Conservation (phyloP, 768 basidiomycete genomes). For the Imleria badia region DNA sequence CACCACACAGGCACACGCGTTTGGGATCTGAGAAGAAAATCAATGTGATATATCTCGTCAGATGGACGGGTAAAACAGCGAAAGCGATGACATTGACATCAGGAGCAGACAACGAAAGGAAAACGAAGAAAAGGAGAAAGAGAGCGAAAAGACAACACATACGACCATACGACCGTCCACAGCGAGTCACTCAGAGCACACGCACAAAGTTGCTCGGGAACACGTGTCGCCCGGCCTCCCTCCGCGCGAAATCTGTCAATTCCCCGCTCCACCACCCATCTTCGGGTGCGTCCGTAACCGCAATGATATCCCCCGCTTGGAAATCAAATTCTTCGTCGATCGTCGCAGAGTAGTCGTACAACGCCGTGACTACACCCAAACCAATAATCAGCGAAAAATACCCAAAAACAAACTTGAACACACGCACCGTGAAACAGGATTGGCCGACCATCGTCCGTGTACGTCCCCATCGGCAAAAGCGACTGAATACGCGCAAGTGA, state of each 20-base stretch:
- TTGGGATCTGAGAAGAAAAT: not conserved
- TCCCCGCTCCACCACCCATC: conserved; percentile 99
- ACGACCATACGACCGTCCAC: too few relatives aligned
- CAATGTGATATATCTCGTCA: conserved; percentile 7
- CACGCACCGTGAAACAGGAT: not conserved
- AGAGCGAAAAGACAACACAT: not conserved
- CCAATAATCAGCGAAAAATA: too few relatives aligned
- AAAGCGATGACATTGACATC: not conserved
- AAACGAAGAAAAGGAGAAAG: too few relatives aligned
- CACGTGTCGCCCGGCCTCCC: conserved; percentile 69
- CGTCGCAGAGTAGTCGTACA: conserved; percentile 83
- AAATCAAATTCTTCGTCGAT: conserved; percentile 96
- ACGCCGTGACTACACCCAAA: conserved; percentile 64
- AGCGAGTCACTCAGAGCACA: too few relatives aligned
- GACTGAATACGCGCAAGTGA: conserved; percentile 24
- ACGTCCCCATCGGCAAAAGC: not conserved
- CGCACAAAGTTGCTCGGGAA: conserved; percentile 88
- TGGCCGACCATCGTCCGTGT: not conserved
- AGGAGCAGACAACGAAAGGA: not conserved
- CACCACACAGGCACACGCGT: too few relatives aligned
- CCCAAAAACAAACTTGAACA: not conserved
- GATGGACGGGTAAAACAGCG: conserved; percentile 8
- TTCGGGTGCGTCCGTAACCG: conserved; percentile 90
- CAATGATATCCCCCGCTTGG: conserved; percentile 92
- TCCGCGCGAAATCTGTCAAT: conserved; percentile 70